These are phyloP conservation scores for Fomitopsis palustris DNA, from an alignment of 1,284 basidiomycete species.

Conservation along the genomic window DNA sequence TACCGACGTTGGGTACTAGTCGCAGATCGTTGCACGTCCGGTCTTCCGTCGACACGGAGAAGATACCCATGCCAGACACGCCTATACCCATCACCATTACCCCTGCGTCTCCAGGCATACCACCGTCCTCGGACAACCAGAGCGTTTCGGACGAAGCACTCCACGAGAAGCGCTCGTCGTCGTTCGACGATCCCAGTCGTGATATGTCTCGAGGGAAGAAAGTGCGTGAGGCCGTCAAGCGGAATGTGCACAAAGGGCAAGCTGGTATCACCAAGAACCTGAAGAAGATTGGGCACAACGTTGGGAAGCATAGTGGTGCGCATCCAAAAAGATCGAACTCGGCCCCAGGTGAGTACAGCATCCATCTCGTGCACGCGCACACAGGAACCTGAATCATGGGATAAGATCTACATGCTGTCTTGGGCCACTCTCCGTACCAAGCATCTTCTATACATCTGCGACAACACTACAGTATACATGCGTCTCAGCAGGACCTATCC, in stretches of 20 bases:
- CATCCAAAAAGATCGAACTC: slow-evolving; percentile 56
- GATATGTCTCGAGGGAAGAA: slow-evolving; percentile 49
- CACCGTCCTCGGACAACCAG: slow-evolving; percentile 9
- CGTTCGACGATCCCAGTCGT: slow-evolving; percentile 21
- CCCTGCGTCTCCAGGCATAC: slow-evolving; percentile 39
- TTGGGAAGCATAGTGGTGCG: slow-evolving; percentile 46
- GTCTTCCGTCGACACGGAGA: slow-evolving; percentile 14
- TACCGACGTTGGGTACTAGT: background rate
- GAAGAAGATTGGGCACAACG: slow-evolving; percentile 69
- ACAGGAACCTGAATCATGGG: background rate
- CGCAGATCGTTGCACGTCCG: slow-evolving; percentile 9
- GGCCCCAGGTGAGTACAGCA: slow-evolving; percentile 51
- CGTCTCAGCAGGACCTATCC: slow-evolving; percentile 25
- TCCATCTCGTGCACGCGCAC: background rate
- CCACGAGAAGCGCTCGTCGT: slow-evolving; percentile 23
- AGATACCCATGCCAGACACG: background rate
- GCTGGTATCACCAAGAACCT: slow-evolving; percentile 72
- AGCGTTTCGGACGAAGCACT: slow-evolving; percentile 5
- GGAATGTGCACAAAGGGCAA: slow-evolving; percentile 67
- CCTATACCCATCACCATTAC: slow-evolving; percentile 40
- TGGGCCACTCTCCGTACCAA: slow-evolving; percentile 64
- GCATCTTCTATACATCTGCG: slow-evolving; percentile 88
- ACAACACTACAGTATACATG: slow-evolving; percentile 50
- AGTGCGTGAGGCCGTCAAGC: slow-evolving; percentile 69
- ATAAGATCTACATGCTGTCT: slow-evolving; percentile 60